Evolutionary conservation across 2,329 filamentous ascomycete genomes (phyloP).

Genomic region (Claviceps sp.): DNA sequence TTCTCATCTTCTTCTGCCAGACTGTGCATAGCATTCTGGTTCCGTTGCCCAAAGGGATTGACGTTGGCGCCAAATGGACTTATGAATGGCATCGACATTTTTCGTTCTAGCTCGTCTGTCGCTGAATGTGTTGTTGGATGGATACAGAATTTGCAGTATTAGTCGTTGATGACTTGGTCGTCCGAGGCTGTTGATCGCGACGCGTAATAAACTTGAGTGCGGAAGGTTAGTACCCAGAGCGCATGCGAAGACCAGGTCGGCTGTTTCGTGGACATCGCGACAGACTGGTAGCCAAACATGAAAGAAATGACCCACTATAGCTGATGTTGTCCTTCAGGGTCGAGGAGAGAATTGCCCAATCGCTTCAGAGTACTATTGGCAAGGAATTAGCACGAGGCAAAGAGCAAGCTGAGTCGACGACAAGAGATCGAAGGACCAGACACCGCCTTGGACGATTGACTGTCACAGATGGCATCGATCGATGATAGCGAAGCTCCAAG

Average conservation of each 20-base stretch:
- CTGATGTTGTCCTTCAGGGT: background rate
- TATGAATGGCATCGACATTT: slow-evolving; percentile 67
- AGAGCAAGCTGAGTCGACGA: background rate
- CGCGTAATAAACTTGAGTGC: background rate
- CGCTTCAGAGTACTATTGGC: background rate
- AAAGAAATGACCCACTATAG: background rate
- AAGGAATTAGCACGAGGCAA: background rate
- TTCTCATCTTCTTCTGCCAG: slow-evolving; percentile 77
- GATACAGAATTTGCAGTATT: too few relatives aligned
- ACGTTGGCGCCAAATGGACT: slow-evolving; percentile 53
- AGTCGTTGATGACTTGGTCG: background rate
- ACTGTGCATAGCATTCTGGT: slow-evolving; percentile 31
- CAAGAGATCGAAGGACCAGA: background rate
- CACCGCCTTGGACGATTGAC: background rate
- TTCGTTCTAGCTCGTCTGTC: background rate
- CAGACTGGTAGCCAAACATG: too few relatives aligned
- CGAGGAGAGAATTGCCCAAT: background rate
- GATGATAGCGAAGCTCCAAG: background rate
- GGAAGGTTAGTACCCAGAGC: background rate
- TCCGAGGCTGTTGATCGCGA: background rate
- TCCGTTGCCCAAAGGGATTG: slow-evolving; percentile 54
- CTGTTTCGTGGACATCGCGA: too few relatives aligned
- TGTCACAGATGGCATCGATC: background rate
- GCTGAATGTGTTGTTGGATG: background rate
- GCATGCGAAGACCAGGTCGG: background rate